Percentiles rank a stretch among this genome's conserved stretches.
Evolutionary conservation across 805 yeast species (phyloP).

Genomic region (Nakazawaea wyomingensis): DNA sequence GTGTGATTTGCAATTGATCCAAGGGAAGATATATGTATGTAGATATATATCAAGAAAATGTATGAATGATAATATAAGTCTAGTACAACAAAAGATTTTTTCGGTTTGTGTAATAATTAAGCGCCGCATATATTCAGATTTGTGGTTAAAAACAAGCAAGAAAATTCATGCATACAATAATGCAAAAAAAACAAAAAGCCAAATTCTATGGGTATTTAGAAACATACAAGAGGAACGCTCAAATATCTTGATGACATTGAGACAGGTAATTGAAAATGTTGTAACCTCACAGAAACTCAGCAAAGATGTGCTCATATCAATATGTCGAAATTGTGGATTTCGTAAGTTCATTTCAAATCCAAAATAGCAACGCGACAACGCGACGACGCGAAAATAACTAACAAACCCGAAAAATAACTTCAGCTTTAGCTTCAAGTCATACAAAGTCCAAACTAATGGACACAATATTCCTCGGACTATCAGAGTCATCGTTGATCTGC

Average conservation of each 20-base stretch:
- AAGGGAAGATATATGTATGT: too few relatives aligned
- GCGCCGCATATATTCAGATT: too few relatives aligned
- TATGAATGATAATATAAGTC: too few relatives aligned
- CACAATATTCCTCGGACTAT: not conserved
- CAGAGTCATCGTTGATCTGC: conserved; percentile 6
- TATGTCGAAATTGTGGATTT: conserved; percentile 19
- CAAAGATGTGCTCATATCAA: conserved; percentile 10
- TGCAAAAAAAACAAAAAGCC: not conserved
- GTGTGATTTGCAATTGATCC: too few relatives aligned
- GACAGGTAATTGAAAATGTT: conserved; percentile 1
- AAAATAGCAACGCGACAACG: not conserved
- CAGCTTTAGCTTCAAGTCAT: conserved; percentile 6
- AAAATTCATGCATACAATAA: too few relatives aligned
- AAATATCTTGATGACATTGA: conserved; percentile 1
- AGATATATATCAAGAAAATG: too few relatives aligned
- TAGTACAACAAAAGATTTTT: too few relatives aligned
- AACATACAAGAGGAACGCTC: too few relatives aligned
- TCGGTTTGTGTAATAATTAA: too few relatives aligned
- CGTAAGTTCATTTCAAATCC: conserved; percentile 3
- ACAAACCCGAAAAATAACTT: too few relatives aligned
- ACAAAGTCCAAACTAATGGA: conserved; percentile 15
- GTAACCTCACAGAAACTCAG: conserved; percentile 11
- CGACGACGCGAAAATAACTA: too few relatives aligned
- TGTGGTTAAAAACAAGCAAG: too few relatives aligned
- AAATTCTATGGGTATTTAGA: not conserved